Evolutionary conservation across 2,329 filamentous ascomycete species (phyloP), one percentile per base, ranked within the genome.

Genomic region (Phoma herbarum): DNA sequence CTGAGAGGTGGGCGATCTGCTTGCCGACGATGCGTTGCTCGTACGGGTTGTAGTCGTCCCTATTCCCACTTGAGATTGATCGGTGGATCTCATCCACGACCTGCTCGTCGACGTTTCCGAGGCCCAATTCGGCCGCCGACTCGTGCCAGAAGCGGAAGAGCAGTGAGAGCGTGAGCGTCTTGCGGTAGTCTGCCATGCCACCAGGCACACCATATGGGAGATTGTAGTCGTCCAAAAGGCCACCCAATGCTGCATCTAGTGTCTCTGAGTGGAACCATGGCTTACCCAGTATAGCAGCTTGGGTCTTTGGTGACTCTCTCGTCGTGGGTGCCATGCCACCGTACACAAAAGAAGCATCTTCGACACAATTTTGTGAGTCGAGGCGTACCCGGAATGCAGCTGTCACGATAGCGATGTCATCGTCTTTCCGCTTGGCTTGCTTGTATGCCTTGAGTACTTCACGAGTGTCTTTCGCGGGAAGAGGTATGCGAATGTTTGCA

Each of bases 141-240:
- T 98, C 93, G 69, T 98, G 91, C 76, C 96, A 97, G 78, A 97
- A 98, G n/a, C 92, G 87, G 77, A 97, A 97, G 78, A 98, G 98
- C 80, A 98, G 93, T 0, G 93, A 90, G 49, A 97, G 81, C 0
- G 94, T 93, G 11, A 98, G 80, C 1, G 93, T 91, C 74, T 93
- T 96, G 28, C 94, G 85, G 73, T 97, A 98, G 1, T 92, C 95
- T 0, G 94, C 93, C 95, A 98, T 98, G 23, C 94, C 94, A 63
- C 95, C 94, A 0, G 93, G 94, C 0, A 98, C 95, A 52, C 91
- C 88, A 69, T 94, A 98, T 2, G 86, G 83, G 31, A 98, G 84
- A 71, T 95, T 85, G 71, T 97, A 98, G 69, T 98, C 94, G 39
- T 85, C 81, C 51, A 90, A 91, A 22, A 98, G 80, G 0, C 91